These are phyloP conservation scores for Plasmodium gallinaceum DNA, from an alignment of 169 alveolate species.

Conservation along the genomic window DNA sequence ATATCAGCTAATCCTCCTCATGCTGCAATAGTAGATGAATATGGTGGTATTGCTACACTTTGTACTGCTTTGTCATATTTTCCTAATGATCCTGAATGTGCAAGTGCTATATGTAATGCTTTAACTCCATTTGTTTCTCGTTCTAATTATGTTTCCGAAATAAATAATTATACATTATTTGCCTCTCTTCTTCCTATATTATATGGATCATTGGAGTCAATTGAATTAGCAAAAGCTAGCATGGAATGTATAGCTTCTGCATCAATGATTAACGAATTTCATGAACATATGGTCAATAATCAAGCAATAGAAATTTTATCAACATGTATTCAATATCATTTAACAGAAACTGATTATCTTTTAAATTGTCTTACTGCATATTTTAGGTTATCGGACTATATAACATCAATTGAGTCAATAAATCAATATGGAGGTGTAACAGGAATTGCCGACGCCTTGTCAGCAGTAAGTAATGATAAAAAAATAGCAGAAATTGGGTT, in stretches of 20 bases:
- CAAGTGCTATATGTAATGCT: slow-evolving; percentile 90
- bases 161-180: slow-evolving; percentile 83
- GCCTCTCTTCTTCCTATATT: slow-evolving; percentile 89
- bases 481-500: slow-evolving; percentile 88
- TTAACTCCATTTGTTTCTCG: slow-evolving; percentile 87
- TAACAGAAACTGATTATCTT: slow-evolving; percentile 88
- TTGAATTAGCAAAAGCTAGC: slow-evolving; percentile 86
- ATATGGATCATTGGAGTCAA: slow-evolving; percentile 86
- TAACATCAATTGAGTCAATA: slow-evolving; percentile 86
- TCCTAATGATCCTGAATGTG: slow-evolving; percentile 86
- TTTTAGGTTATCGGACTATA: slow-evolving; percentile 88
- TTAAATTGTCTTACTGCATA: slow-evolving; percentile 87
- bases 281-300: slow-evolving; percentile 87
- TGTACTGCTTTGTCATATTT: slow-evolving; percentile 90
- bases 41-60: slow-evolving; percentile 91
- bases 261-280: slow-evolving; percentile 91
- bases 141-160: slow-evolving; percentile 81
- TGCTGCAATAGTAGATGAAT: slow-evolving; percentile 87
- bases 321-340: slow-evolving; percentile 92
- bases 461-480: slow-evolving; percentile 84
- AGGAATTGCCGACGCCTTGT: slow-evolving; percentile 89
- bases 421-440: slow-evolving; percentile 92
- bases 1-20: slow-evolving; percentile 90
- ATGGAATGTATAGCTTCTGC: slow-evolving; percentile 86
- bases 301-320: slow-evolving; percentile 92